A percentile compares a stretch with the other conserved stretches of the same genome.
phyloP scores from a whole-genome alignment of 805 yeast species.

The Lipomyces lipofer region DNA sequence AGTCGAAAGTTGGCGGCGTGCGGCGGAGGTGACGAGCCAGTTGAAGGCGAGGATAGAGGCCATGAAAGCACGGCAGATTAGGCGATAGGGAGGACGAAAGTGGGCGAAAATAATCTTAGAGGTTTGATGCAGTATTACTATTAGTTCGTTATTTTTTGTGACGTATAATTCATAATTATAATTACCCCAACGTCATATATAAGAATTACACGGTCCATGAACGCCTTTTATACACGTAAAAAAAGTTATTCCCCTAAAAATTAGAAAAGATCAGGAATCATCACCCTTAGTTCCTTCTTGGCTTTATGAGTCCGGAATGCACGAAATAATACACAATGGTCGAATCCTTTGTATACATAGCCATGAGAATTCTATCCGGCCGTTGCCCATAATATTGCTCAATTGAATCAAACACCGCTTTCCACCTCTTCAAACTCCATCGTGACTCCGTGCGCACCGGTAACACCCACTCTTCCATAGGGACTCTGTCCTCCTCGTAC shows the following conservation, averaged over 20 bases:
- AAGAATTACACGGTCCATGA: no score
- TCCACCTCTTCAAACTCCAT: constrained; percentile 42
- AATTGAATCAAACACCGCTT: constrained; percentile 36
- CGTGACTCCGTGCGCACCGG: constrained; percentile 35
- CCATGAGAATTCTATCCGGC: constrained; percentile 42
- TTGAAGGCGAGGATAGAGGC: constrained; percentile 83
- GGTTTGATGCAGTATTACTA: no score
- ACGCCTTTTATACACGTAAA: no score
- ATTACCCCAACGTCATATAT: no score
- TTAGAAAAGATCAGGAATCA: no score
- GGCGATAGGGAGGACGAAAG: constrained; percentile 3
- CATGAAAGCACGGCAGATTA: constrained; percentile 54
- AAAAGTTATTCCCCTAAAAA: no score
- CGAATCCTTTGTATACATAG: constrained; percentile 45
- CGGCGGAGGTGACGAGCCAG: constrained; percentile 85
- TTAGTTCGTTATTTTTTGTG: no score
- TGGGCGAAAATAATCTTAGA: not conserved
- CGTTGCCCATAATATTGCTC: constrained; percentile 16
- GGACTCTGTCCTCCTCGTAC: constrained; percentile 13
- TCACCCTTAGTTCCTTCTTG: constrained; percentile 41
- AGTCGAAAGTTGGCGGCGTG: constrained; percentile 73
- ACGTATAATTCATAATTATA: no score
- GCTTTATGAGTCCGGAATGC: constrained; percentile 43
- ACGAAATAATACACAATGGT: constrained; percentile 48
- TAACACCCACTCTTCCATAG: constrained; percentile 34